Evolutionary conservation across 179 eudicot species (phyloP).

Genomic region (Pouteria campechiana): DNA sequence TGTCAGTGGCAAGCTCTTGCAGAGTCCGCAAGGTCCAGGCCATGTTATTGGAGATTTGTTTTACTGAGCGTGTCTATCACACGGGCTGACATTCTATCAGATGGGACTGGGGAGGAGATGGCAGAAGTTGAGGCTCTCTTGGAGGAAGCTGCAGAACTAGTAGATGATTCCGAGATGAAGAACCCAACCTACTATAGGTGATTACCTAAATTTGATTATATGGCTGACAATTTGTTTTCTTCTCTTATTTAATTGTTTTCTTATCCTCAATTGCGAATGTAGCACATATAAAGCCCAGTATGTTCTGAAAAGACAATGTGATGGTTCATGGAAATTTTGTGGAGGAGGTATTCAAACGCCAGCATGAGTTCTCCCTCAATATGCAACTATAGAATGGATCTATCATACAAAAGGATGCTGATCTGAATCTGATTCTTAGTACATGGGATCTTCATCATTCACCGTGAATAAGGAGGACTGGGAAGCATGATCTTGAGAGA

Average conservation of each 20-base stretch:
- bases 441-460: too few relatives aligned
- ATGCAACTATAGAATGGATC: too few relatives aligned
- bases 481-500: too few relatives aligned
- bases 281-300: conserved; percentile 77
- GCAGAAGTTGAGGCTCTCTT: conserved; percentile 83
- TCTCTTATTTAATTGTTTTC: not conserved
- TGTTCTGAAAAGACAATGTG: conserved; percentile 58
- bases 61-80: conserved; percentile 67
- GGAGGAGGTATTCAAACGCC: conserved; percentile 53
- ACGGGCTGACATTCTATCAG: conserved; percentile 62
- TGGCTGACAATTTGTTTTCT: not conserved
- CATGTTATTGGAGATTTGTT: conserved; percentile 97
- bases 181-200: conserved; percentile 96
- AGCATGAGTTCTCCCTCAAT: conserved; percentile 22
- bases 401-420: too few relatives aligned
- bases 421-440: too few relatives aligned
- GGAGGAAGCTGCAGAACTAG: conserved; percentile 99
- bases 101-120: conserved; percentile 46
- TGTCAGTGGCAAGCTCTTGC: conserved; percentile 91
- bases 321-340: conserved; percentile 83
- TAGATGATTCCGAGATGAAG: conserved; percentile 66
- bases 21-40: conserved; percentile 58
- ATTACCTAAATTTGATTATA: not conserved
- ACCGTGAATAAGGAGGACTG: too few relatives aligned
- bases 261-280: conserved; percentile 15